Conservation (phyloP, 1,284 basidiomycete genomes). For the Mycena sp. region DNA sequence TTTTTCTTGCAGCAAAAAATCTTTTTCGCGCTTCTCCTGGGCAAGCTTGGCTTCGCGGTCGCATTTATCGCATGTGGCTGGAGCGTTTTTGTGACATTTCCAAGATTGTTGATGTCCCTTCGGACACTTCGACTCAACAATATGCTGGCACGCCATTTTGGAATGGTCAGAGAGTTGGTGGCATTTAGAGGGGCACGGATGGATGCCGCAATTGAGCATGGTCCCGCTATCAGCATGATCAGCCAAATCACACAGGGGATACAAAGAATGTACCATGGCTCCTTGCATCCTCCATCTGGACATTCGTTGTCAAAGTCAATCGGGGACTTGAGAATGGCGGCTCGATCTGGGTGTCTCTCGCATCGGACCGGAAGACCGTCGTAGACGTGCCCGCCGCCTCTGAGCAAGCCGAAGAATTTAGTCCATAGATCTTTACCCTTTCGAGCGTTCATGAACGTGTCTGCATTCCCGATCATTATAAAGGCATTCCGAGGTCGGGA, state of each 20-base stretch:
- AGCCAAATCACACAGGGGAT: not conserved
- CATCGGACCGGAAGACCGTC: conserved; percentile 67
- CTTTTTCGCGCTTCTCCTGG: conserved; percentile 41
- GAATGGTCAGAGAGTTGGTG: conserved; percentile 61
- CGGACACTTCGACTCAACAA: conserved; percentile 30
- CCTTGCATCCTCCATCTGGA: conserved; percentile 70
- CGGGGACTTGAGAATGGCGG: conserved; percentile 45
- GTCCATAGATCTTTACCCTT: conserved; percentile 63
- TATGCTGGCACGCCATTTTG: conserved; percentile 39
- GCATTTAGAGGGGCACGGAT: conserved; percentile 63
- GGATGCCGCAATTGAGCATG: conserved; percentile 57
- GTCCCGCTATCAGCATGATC: conserved; percentile 56
- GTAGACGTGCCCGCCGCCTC: conserved; percentile 55
- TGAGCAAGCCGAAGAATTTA: conserved; percentile 55
- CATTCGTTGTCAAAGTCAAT: conserved; percentile 59
- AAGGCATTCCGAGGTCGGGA: conserved; percentile 69
- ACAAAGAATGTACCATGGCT: conserved; percentile 58
- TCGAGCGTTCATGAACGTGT: conserved; percentile 63
- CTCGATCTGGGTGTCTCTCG: conserved; percentile 58
- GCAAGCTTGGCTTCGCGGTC: conserved; percentile 41
- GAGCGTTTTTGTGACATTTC: conserved; percentile 43
- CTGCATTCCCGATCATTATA: conserved; percentile 69
- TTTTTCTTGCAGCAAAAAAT: conserved; percentile 42
- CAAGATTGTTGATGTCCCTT: conserved; percentile 40
- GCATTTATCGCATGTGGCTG: conserved; percentile 45